Percentiles rank a stretch among this genome's conserved stretches.
These are phyloP conservation scores for Cercospora nicotianae DNA, from an alignment of 2,329 filamentous ascomycete genomes.

Conservation along the genomic window DNA sequence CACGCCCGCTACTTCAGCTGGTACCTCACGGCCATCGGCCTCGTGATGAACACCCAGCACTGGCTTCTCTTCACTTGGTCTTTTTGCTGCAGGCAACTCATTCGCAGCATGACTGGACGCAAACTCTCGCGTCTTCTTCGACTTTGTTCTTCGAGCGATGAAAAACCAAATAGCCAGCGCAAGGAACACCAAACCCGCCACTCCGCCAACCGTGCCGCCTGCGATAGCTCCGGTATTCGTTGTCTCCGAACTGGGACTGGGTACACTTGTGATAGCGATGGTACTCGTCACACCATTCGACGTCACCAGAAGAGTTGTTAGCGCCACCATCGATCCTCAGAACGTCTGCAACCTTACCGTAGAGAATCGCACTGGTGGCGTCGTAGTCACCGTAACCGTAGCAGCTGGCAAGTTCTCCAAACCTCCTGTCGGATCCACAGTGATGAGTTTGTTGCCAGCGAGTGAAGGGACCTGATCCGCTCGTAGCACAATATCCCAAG, in stretches of 20 bases:
- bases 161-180: neutral
- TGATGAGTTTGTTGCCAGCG: neutral
- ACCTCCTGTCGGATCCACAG: neutral
- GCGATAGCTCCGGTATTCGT: neutral
- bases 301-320: neutral
- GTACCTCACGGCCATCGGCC: neutral
- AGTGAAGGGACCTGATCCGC: neutral
- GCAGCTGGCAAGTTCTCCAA: neutral
- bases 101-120: neutral
- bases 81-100: neutral
- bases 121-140: neutral
- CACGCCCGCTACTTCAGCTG: neutral
- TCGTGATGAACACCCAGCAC: neutral
- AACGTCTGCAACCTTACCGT: neutral
- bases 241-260: neutral
- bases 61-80: neutral
- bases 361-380: neutral
- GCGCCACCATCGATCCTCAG: neutral
- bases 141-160: neutral
- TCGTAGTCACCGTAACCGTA: neutral
- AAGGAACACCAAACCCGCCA: neutral
- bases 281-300: neutral
- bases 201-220: neutral
- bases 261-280: neutral
- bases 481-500: neutral